Evolutionary conservation across 2,329 filamentous ascomycete species (phyloP).

Genomic region (Ramularia endophylla): DNA sequence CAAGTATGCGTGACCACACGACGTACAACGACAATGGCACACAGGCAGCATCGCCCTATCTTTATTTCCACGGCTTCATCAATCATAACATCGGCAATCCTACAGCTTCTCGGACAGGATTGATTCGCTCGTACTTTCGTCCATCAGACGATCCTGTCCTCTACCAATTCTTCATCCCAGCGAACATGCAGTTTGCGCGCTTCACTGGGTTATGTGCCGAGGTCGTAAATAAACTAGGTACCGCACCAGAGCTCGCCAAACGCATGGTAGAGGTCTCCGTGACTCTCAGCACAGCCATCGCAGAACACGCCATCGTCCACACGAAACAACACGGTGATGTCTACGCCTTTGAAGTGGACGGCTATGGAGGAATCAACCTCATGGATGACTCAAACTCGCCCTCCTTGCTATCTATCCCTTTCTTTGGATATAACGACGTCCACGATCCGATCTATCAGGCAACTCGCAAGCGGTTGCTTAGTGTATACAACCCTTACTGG

Average conservation of each 20-base stretch:
- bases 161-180: constrained; percentile 42
- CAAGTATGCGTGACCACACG: constrained; percentile 11
- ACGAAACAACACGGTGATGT: constrained; percentile 34
- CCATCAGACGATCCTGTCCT: constrained; percentile 44
- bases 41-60: constrained; percentile 8
- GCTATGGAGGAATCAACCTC: constrained; percentile 43
- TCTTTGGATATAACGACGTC: constrained; percentile 12
- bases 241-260: constrained; percentile 20
- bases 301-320: constrained; percentile 33
- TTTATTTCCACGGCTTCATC: constrained; percentile 7
- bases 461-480: constrained; percentile 38
- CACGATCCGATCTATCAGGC: constrained; percentile 37
- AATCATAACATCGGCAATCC: constrained; percentile 44
- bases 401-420: constrained; percentile 45
- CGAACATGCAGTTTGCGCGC: constrained; percentile 64
- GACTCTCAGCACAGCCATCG: constrained; percentile 8
- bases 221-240: constrained; percentile 30
- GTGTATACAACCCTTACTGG: constrained; percentile 41
- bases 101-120: constrained; percentile 38
- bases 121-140: constrained; percentile 43
- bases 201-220: constrained; percentile 50
- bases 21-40: constrained; percentile 14
- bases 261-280: constrained; percentile 10
- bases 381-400: constrained; percentile 69
- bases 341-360: constrained; percentile 44